Evolutionary conservation across 176 grass and related monocot species (phyloP), one percentile per base, ranked within the genome.

Genomic region (Rhynchospora breviuscula): DNA sequence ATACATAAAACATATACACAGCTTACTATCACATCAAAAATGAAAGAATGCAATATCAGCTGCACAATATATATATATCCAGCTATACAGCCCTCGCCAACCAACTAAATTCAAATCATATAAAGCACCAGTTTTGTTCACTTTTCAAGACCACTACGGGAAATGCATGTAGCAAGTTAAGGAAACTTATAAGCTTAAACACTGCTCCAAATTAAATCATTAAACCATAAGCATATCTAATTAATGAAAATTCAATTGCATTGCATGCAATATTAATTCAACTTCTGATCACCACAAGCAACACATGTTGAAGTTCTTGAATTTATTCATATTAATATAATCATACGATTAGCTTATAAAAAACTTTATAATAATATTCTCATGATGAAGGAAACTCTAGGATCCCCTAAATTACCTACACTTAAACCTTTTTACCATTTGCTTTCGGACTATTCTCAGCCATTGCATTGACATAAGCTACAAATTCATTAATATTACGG

Each of bases 401-500:
- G 6, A 69, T 3, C 63, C 17, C 13, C 63, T 44, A 18, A 69
- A 69, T 69, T 44, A 43, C 35, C 14, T 43, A 44, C 40, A 44
- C 7, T 9, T 1, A 44, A 45, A 69, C 35, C 26, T 45, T 44
- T 45, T 44, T 10, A 65, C 89, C 8, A 96, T 57, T 15, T 4
- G 15, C 13, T 15, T 67, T 67, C 5, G 11, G 5, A 67, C 29
- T 35, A 9, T 84, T 70, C 63, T 53, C 31, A 8, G 19, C 63
- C 45, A 68, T 69, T 40, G 17, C 67, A 84, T 75, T 74, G 11
- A 84, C 33, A 84, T 84, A 84, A 45, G 26, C 60, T 13, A 90
- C 81, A 71, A 90, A 84, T 35, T 81, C 77, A 62, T 61, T 62
- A 15, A 90, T 68, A 81, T 78, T 85, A 17, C 3, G 0, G 70